Conservation (phyloP, 2,329 filamentous ascomycete species). For the Neoscytalidium dimidiatum region DNA sequence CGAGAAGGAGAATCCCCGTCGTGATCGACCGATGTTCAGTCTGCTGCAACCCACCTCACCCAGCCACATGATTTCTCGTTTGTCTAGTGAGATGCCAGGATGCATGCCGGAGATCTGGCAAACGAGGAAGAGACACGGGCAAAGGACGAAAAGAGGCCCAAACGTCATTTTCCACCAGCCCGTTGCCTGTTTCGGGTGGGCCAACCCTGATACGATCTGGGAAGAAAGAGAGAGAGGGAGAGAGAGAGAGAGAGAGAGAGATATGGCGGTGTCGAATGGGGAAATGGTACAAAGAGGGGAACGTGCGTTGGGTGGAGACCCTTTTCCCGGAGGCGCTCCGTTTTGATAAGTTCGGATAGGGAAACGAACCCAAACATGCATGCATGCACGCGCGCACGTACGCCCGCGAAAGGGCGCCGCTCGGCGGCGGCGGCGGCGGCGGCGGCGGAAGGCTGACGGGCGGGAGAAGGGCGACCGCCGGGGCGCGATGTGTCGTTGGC, state of each 20-base stretch:
- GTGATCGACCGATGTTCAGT: background rate
- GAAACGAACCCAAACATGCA: too few relatives aligned
- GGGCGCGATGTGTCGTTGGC: too few relatives aligned
- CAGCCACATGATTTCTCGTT: background rate
- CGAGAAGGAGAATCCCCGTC: background rate
- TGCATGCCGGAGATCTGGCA: too few relatives aligned
- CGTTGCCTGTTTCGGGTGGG: background rate
- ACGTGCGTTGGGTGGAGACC: background rate
- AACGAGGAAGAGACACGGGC: too few relatives aligned
- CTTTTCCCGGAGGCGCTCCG: background rate
- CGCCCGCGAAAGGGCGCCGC: too few relatives aligned
- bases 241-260: too few relatives aligned
- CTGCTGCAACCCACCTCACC: too few relatives aligned
- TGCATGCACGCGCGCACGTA: too few relatives aligned
- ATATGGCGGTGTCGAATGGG: slow-evolving; percentile 13
- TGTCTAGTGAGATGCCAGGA: too few relatives aligned
- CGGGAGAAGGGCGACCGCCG: too few relatives aligned
- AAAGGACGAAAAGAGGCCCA: background rate
- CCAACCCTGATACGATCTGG: background rate
- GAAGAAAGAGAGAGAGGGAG: background rate
- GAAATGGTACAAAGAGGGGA: background rate
- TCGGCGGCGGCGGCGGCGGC: too few relatives aligned
- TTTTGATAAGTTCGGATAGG: background rate
- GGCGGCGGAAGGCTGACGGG: too few relatives aligned
- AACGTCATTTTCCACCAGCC: background rate